Evolutionary conservation across 352 stramenopile species (phyloP), one percentile per base, ranked within the genome.

Genomic region (Globisporangium irregulare): DNA sequence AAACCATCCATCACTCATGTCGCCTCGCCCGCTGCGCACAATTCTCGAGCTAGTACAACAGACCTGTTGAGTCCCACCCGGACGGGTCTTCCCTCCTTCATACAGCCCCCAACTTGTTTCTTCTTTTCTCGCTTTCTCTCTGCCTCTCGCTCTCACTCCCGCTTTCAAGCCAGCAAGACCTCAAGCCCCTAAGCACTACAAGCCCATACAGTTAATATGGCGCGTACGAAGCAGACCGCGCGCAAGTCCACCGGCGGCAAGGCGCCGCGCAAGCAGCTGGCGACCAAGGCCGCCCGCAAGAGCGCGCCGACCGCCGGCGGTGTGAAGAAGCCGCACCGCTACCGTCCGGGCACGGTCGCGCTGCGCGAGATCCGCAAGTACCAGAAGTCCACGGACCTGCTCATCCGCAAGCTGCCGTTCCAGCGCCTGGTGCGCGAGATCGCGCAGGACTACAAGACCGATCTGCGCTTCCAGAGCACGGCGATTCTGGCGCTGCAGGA

Each of bases 391-490:
- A 51, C 43, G 0, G 43, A 51, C 18, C 84, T 99, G 38, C 75
- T 99, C 54, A 86, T 99, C 67, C 93, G 97, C 62, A 97, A 97
- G 79, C 84, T 99, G n/a, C 97, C 97, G 32, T 99, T 99, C 82
- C 94, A 97, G 64, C 84, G 97, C 64, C 82, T 99, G 25, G 96
- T 98, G 41, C 86, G 93, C 53, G 93, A 98, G 69, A 93, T 93
- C 70, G 82, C 83, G 20, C 83, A 92, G 68, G 84, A 93, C 71
- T 91, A 90, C 77, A 96, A 92, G 74, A 94, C 86, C 12, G 87
- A 97, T 70, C 78, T 97, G 63, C 87, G 88, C n/a, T 96, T 96
- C 82, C 89, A 97, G 77, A 84, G 82, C 34, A 93, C 86, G 20
- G 57, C 97, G 43, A 91, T 98, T 63, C 75, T 97, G 57, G 92